phyloP scores from a whole-genome alignment of 345 rosid genomes.

The Balakata baccata region DNA sequence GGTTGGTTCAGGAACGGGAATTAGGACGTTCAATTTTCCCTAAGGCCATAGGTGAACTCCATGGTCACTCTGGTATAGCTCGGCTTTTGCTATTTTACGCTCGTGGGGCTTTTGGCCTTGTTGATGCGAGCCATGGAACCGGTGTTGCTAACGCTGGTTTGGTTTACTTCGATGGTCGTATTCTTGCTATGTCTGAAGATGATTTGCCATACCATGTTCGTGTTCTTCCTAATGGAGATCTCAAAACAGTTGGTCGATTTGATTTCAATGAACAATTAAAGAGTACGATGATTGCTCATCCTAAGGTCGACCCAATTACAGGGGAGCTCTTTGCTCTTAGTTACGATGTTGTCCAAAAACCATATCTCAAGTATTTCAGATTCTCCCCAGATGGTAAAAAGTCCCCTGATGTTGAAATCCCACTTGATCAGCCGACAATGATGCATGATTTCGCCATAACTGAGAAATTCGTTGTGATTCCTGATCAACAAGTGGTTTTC shows the following conservation, averaged over 20 bases:
- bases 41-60: slow-evolving; percentile 87
- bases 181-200: slow-evolving; percentile 88
- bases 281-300: slow-evolving; percentile 89
- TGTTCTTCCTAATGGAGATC: slow-evolving; percentile 55
- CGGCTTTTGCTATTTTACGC: slow-evolving; percentile 70
- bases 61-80: slow-evolving; percentile 85
- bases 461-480: slow-evolving; percentile 68
- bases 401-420: slow-evolving; percentile 65
- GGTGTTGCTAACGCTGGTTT: slow-evolving; percentile 92
- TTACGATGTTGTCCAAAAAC: slow-evolving; percentile 75
- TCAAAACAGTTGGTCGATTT: slow-evolving; percentile 64
- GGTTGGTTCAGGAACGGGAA: slow-evolving; percentile 61
- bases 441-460: slow-evolving; percentile 88
- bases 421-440: slow-evolving; percentile 71
- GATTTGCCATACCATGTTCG: slow-evolving; percentile 79
- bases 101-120: slow-evolving; percentile 56
- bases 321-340: slow-evolving; percentile 71
- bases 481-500: slow-evolving; percentile 88
- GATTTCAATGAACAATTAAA: slow-evolving; percentile 55
- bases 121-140: slow-evolving; percentile 62
- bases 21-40: slow-evolving; percentile 77
- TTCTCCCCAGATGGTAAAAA: slow-evolving; percentile 62
- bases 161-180: slow-evolving; percentile 61
- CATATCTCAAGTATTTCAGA: slow-evolving; percentile 68
- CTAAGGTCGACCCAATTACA: slow-evolving; percentile 70